Base-by-base conservation (phyloP, 2,329 filamentous ascomycete species). In the Exophiala oligosperma region DNA sequence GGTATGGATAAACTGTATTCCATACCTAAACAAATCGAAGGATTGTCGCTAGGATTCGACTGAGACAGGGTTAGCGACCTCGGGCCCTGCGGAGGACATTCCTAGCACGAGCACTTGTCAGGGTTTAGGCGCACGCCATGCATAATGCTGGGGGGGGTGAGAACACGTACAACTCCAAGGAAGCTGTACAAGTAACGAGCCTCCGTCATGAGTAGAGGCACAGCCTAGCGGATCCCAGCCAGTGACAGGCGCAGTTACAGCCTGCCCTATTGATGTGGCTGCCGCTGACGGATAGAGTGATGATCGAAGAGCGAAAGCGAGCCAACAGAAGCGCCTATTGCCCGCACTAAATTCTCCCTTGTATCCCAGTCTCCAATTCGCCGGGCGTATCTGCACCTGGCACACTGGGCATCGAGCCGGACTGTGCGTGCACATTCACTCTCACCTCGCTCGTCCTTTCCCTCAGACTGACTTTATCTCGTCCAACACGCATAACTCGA, bases 141-240 rank as follows among this genome's bases (percentile, higher is more conserved):
- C 7, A 35, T 9, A 35, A 35, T 35, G 6, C 32, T 35, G 9
- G 32, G 32, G 32, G 32, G 32, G 7, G 6, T 35, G 32, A 35
- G 9, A 9, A 35, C 6, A 35, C 32, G 32, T 9, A 35, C 32
- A 2, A 35, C 6, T 6, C 7, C 32, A 35, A 35, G 32, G 32
- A 35, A 9, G 6, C 7, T 9, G 32, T 2, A 35, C 32, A 35
- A 17, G 40, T 23, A 43, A 11, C 40, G 11, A 23, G 11, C 14
- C 14, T 43, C 21, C 40, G 40, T 43, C 40, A 43, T 43, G 4
- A 17, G 40, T 23, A 43, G 21, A 48, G 50, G 54, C 59, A 55
- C 54, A 57, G 57, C 57, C 59, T 52, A 61, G 47, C 21, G 26
- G 14, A 23, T 2, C 14, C n/a, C 40, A 44, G 54, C 58, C 58